Evolutionary conservation across 257 asterid species (phyloP).

Genomic region (Leonotis leonurus): DNA sequence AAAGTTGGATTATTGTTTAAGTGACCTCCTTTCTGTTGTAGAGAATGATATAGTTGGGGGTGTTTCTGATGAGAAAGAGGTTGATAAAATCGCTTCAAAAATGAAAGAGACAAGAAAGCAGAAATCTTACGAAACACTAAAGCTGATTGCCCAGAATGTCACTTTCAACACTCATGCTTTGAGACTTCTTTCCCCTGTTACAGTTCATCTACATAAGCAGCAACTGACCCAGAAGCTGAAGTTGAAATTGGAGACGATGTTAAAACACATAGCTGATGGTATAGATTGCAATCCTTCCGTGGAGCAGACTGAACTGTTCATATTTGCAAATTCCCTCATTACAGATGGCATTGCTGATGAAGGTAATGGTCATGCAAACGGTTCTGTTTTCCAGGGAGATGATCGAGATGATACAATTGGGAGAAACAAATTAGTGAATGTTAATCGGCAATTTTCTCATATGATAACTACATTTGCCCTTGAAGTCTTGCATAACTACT

Average conservation of each 20-base stretch:
- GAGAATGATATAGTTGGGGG: constrained; percentile 78
- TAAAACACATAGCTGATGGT: constrained; percentile 70
- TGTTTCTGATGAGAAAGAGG: constrained; percentile 96
- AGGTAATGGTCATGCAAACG: constrained; percentile 26
- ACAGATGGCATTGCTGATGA: constrained; percentile 50
- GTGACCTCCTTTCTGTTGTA: constrained; percentile 64
- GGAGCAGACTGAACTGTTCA: constrained; percentile 56
- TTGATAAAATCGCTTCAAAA: constrained; percentile 87
- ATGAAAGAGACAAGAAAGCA: constrained; percentile 94
- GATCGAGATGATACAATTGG: constrained; percentile 24
- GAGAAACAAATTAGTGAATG: constrained; percentile 36
- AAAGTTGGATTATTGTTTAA: constrained; percentile 72
- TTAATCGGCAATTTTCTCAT: constrained; percentile 60
- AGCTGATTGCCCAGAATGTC: constrained; percentile 68
- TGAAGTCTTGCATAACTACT: constrained; percentile 59
- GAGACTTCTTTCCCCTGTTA: constrained; percentile 66
- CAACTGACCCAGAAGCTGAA: constrained; percentile 65
- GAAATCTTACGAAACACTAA: constrained; percentile 83
- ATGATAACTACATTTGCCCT: constrained; percentile 68
- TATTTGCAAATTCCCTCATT: constrained; percentile 58
- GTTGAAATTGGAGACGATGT: constrained; percentile 71
- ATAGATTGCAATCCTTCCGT: constrained; percentile 75
- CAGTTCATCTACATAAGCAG: constrained; percentile 55
- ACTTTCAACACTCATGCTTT: constrained; percentile 71
- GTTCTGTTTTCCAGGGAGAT: constrained; percentile 8